Evolutionary conservation across 2,329 filamentous ascomycete genomes (phyloP).

Genomic region (Pyrenophora tritici-repentis): DNA sequence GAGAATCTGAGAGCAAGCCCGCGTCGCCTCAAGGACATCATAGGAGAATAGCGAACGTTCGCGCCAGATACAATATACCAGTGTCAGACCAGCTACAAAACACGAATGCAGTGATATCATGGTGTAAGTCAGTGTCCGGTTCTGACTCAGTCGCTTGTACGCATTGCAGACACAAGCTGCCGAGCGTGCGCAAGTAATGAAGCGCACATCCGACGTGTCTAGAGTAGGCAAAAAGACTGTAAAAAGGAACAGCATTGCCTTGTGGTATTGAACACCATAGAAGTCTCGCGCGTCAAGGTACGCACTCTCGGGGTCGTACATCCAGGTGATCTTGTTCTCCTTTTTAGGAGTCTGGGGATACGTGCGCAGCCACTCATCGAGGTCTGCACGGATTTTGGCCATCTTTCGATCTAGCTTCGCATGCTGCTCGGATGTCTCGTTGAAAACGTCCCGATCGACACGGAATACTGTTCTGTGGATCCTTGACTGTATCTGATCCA

Average conservation of each 20-base stretch:
- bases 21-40: conserved; percentile 32
- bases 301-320: conserved; percentile 33
- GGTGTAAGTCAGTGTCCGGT: conserved; percentile 33
- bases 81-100: conserved; percentile 32
- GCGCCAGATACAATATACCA: conserved; percentile 36
- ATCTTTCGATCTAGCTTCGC: conserved; percentile 28
- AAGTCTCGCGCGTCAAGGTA: conserved; percentile 33
- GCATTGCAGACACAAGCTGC: conserved; percentile 31
- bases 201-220: conserved; percentile 24
- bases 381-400: conserved; percentile 19
- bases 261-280: conserved; percentile 35
- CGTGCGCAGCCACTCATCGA: conserved; percentile 27
- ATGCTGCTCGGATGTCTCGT: conserved; percentile 18
- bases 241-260: conserved; percentile 32
- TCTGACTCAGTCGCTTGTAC: conserved; percentile 32
- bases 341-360: conserved; percentile 26
- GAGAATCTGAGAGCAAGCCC: conserved; percentile 31
- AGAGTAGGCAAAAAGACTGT: conserved; percentile 29
- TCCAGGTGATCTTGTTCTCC: conserved; percentile 30
- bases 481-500: conserved; percentile 31
- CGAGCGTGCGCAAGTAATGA: conserved; percentile 30
- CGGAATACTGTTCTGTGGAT: conserved; percentile 35
- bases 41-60: conserved; percentile 31
- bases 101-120: conserved; percentile 36
- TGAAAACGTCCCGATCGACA: conserved; percentile 26